These are phyloP conservation scores for Porphyrellus cyaneotinctus DNA, from an alignment of 768 basidiomycete species.

Conservation along the genomic window DNA sequence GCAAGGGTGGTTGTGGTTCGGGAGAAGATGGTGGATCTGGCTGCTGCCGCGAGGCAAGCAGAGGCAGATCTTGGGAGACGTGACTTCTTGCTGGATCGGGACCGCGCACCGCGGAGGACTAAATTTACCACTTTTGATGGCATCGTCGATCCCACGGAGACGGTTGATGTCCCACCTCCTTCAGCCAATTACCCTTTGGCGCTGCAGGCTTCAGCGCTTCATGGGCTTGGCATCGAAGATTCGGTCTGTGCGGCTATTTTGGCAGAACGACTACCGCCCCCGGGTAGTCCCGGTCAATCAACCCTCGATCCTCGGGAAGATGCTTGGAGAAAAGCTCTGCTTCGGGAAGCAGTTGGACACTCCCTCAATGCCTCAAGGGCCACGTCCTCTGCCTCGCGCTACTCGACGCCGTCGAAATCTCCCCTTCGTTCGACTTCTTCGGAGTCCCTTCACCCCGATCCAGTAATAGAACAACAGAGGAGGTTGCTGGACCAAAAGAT, in stretches of 20 bases:
- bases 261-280: conserved; percentile 69
- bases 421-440: conserved; percentile 20
- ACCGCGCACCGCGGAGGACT: conserved; percentile 36
- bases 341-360: conserved; percentile 75
- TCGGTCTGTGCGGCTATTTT: conserved; percentile 73
- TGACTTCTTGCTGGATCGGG: conserved; percentile 44
- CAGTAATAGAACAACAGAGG: conserved; percentile 22
- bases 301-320: conserved; percentile 53
- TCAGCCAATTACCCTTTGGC: conserved; percentile 68
- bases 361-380: conserved; percentile 61
- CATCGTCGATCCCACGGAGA: conserved; percentile 80
- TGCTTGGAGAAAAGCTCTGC: conserved; percentile 70
- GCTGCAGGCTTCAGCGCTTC: conserved; percentile 68
- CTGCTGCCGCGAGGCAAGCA: conserved; percentile 67
- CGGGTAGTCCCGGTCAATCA: conserved; percentile 56
- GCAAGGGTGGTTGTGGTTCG: conserved; percentile 79
- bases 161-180: conserved; percentile 72
- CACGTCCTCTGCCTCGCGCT: conserved; percentile 31
- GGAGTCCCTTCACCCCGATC: conserved; percentile 21
- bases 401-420: conserved; percentile 37
- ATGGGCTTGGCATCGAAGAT: conserved; percentile 69
- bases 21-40: conserved; percentile 73
- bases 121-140: conserved; percentile 43
- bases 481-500: conserved; percentile 42
- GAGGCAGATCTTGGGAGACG: conserved; percentile 66